These are phyloP conservation scores for Russula dissimulans DNA, from an alignment of 768 basidiomycete genomes.

Conservation along the genomic window DNA sequence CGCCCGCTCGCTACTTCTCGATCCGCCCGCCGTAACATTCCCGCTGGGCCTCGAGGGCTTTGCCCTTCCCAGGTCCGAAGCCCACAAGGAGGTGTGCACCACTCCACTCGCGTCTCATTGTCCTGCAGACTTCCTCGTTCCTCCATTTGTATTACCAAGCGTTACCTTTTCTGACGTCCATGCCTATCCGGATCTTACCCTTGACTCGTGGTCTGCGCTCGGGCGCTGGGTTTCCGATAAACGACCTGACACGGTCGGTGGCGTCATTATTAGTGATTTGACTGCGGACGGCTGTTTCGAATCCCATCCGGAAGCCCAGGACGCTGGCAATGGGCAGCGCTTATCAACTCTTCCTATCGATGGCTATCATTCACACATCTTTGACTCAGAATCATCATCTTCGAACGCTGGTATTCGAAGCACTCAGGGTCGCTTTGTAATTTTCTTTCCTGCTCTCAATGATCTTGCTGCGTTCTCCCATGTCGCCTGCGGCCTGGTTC, in stretches of 20 bases:
- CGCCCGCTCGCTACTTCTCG: conserved; percentile 4
- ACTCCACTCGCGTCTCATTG: conserved; percentile 26
- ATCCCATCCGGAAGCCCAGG: neutral
- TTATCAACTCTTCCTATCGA: neutral
- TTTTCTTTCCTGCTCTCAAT: conserved; percentile 10
- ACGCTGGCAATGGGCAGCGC: neutral
- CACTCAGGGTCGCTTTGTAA: conserved; percentile 3
- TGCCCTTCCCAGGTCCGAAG: neutral
- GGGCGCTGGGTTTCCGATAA: conserved; percentile 24
- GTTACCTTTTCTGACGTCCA: conserved; percentile 24
- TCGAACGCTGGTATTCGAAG: neutral
- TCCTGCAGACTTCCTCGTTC: conserved; percentile 43
- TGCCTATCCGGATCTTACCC: conserved; percentile 14
- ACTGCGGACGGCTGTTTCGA: conserved; percentile 12
- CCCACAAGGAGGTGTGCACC: conserved; percentile 16
- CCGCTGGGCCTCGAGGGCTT: conserved; percentile 17
- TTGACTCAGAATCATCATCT: neutral
- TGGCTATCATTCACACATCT: neutral
- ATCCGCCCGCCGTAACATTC: conserved; percentile 15
- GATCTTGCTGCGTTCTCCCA: conserved; percentile 16
- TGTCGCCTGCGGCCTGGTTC: conserved; percentile 12
- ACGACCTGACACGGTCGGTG: conserved; percentile 29
- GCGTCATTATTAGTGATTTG: conserved; percentile 27
- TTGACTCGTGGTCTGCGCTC: conserved; percentile 25
- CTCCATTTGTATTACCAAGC: conserved; percentile 48